phyloP scores from a whole-genome alignment of 129 eudicot species.

The Saposhnikovia divaricata region DNA sequence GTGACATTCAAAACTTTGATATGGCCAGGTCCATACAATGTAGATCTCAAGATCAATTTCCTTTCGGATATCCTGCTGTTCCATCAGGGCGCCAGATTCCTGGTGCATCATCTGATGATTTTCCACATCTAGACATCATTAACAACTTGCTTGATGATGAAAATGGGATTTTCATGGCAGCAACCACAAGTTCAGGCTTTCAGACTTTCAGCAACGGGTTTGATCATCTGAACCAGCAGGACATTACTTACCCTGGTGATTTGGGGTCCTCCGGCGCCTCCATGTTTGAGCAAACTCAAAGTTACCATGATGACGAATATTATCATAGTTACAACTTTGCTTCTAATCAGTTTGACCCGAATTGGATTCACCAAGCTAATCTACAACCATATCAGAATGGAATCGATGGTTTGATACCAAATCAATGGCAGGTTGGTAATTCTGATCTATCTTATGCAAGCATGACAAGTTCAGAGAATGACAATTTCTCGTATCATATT shows the following conservation, averaged over 20 bases:
- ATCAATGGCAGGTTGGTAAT: slow-evolving; percentile 73
- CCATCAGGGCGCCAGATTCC: slow-evolving; percentile 46
- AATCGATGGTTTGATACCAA: slow-evolving; percentile 42
- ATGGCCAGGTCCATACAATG: slow-evolving; percentile 11
- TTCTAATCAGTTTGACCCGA: slow-evolving; percentile 33
- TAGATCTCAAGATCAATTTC: slow-evolving; percentile 30
- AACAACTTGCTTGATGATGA: slow-evolving; percentile 88
- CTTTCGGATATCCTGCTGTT: slow-evolving; percentile 27
- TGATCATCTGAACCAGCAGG: slow-evolving; percentile 52
- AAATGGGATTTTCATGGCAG: slow-evolving; percentile 30
- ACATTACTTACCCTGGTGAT: slow-evolving; percentile 46
- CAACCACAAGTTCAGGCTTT: slow-evolving; percentile 26
- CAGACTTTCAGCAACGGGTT: slow-evolving; percentile 34
- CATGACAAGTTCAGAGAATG: slow-evolving; percentile 44
- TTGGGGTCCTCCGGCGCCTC: slow-evolving; percentile 49
- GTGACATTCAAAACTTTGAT: slow-evolving; percentile 8
- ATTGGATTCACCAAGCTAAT: slow-evolving; percentile 44
- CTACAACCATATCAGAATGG: slow-evolving; percentile 46
- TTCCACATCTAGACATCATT: slow-evolving; percentile 93
- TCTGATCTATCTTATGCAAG: slow-evolving; percentile 39
- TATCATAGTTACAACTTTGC: slow-evolving; percentile 39
- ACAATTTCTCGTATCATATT: slow-evolving; percentile 41
- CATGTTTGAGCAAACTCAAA: slow-evolving; percentile 58
- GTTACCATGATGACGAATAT: slow-evolving; percentile 50
- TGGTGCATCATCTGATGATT: slow-evolving; percentile 54